Evolutionary conservation across 306 rosid species (phyloP), one percentile per base, ranked within the genome.

Genomic region (Fagus sylvatica): DNA sequence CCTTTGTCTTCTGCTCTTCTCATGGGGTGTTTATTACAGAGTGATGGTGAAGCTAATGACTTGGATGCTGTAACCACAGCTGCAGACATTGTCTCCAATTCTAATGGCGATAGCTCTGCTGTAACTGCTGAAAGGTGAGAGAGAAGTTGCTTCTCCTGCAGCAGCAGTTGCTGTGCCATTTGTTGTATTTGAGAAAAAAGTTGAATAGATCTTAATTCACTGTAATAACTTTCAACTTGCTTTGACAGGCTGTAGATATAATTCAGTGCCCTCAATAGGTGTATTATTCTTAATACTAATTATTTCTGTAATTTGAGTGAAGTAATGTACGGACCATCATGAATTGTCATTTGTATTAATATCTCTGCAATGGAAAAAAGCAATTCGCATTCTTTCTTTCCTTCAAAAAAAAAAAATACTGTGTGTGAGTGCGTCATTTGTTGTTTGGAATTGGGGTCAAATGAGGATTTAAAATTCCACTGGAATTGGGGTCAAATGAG

Each of bases 21-120:
- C 5, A 6, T 36, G 69, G 69, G 40, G 49, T 75, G 42, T 64
- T 75, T 41, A 39, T 76, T 43, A 1, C 78, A 80, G 87, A 73
- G 65, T 53, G 76, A 72, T 5, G 72, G 81, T 3, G 74, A 80
- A 7, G 87, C 76, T 67, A 80, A 73, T 33, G 87, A 76, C 19
- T 57, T 73, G 0, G 79, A 67, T 60, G 66, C 61, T 34, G 74
- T 66, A 69, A 59, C 79, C n/a, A 61, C 55, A 10, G 8, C 72
- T 33, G 71, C 73, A 46, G 71, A 46, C 34, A 15, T 76, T 15
- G 43, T 53, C 75, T 30, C 75, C 41, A 6, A 81, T 56, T 36
- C 84, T 13, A 75, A 75, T 15, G 87, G 84, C 6, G 75, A 79
- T 7, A 70, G 41, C 37, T 33, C 74, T 5, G 68, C 53, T 12